Conservation (phyloP, 306 rosid species). For the peach (Prunus persica) region Prunus_persica_NCBIv2 NC_034009.1:4281501-4282000, state of each 20-base stretch:
- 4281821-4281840: background rate
- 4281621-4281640: background rate
- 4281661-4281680: background rate
- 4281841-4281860: background rate
- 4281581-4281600: conserved; percentile 91
- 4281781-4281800: conserved; percentile 23
- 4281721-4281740: conserved; percentile 50
- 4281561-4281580: conserved; percentile 95
- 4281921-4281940: background rate
- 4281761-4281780: conserved; percentile 18
- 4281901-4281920: background rate
- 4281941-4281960: background rate
- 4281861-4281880: background rate
- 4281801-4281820: background rate
- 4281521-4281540: conserved; percentile 1
- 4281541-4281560: conserved; percentile 91
- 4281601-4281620: conserved; percentile 84
- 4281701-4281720: conserved; percentile 17
- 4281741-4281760: conserved; percentile 94
- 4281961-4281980: background rate
- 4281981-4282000: background rate
- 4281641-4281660: background rate
- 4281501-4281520: background rate
- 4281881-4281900: background rate
- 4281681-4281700: conserved; percentile 11